phyloP scores from a whole-genome alignment of 2,329 filamentous ascomycete genomes.

The Scedosporium boydii region DNA sequence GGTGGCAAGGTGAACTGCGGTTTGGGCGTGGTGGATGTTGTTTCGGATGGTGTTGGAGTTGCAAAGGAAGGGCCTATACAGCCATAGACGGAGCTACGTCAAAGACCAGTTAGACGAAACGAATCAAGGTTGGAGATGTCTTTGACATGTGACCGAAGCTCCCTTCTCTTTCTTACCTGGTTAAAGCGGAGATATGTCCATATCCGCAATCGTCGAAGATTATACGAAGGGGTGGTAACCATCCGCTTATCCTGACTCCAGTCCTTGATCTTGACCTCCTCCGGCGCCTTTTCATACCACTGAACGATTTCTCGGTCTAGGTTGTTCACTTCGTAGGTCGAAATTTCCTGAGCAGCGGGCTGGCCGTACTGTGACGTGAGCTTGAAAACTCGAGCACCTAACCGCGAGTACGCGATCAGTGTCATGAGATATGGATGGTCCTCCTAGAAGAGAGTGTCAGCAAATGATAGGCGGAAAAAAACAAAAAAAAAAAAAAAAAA shows the following conservation, averaged over 20 bases:
- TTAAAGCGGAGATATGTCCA: conserved; percentile 81
- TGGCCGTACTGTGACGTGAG: conserved; percentile 62
- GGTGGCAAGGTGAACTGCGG: conserved; percentile 64
- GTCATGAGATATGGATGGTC: conserved; percentile 63
- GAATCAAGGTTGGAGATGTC: not conserved
- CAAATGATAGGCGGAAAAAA: not conserved
- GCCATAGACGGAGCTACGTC: conserved; percentile 63
- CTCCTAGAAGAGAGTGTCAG: conserved; percentile 25
- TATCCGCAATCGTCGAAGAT: conserved; percentile 65
- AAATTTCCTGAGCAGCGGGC: conserved; percentile 51
- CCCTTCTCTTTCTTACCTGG: conserved; percentile 36
- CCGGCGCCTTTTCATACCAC: conserved; percentile 74
- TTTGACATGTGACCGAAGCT: too few species aligned
- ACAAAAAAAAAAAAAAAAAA: not conserved
- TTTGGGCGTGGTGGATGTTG: conserved; percentile 64
- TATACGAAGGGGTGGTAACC: conserved; percentile 51
- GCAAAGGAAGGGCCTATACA: conserved; percentile 81
- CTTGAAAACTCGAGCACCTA: conserved; percentile 80
- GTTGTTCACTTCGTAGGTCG: conserved; percentile 65
- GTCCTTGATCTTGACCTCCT: conserved; percentile 47
- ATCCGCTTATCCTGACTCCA: conserved; percentile 43
- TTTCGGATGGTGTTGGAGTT: conserved; percentile 74
- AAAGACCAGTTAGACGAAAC: not conserved
- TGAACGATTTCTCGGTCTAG: conserved; percentile 76
- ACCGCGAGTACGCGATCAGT: conserved; percentile 76